Base-by-base conservation (phyloP, 106 monocot species). In the Agapanthus africanus region DNA sequence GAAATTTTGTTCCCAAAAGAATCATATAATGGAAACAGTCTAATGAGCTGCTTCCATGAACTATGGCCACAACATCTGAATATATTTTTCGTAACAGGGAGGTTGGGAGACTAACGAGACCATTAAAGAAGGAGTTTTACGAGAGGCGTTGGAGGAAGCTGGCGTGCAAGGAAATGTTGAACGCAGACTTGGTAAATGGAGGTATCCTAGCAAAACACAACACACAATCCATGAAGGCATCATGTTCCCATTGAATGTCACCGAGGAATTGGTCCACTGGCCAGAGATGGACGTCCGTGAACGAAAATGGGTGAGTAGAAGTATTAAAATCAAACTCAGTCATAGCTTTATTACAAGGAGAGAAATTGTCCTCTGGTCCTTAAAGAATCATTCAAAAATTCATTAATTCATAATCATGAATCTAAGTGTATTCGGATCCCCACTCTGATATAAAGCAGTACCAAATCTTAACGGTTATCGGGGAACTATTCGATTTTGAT, bases 61-160 rank as follows among this genome's bases (percentile, higher is more conserved):
- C 25, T 1, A 56, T 22, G 18, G 10, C 21, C 56, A 22, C 22
- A 32, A 27, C 13, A 37, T 63, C 6, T 32, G 18, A 33, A 57
- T 34, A 33, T 76, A 31, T 46, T 44, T 59, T 65, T 26, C n/a
- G 37, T 30, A 56, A 49, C 70, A 93, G 90, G 94, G 94, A 36
- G 94, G 94, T 28, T 95, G 94, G 94, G 94, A 95, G 40, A 44
- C 23, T 21, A 87, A 91, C 63, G 94, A 95, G 57, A 74, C 63
- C 0, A 78, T 78, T 44, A 76, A 73, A 23, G 51, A 95, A 76
- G 94, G 85, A 16, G 91, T 81, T 4, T 66, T 54, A 2, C 78
- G 94, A 3, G 94, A 95, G 74, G 91, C 91, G 10, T 68, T 88
- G 25, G 94, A 95, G 75, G 94, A 95, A 76, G 91, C 94, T 15